phyloP scores from a whole-genome alignment of 495 filamentous ascomycete genomes.

The Sphaerosporella brunnea region DNA sequence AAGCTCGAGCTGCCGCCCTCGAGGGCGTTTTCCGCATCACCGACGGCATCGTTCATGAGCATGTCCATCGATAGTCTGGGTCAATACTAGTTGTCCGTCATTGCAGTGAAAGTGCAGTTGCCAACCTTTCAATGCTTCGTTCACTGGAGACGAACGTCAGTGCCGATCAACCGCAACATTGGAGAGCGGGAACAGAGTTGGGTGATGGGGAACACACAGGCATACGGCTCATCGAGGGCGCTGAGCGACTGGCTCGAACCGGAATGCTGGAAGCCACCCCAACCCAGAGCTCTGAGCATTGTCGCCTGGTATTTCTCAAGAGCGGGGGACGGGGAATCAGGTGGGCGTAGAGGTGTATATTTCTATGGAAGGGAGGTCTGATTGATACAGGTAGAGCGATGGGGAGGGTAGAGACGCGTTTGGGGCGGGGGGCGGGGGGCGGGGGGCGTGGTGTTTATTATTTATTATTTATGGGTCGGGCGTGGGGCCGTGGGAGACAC shows the following conservation, averaged over 20 bases:
- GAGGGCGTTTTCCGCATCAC: constrained; percentile 59
- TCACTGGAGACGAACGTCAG: constrained; percentile 32
- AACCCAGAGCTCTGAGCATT: constrained; percentile 2
- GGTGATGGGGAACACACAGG: constrained; percentile 38
- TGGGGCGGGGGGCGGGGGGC: no score
- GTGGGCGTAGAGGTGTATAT: background rate
- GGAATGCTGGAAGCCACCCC: constrained; percentile 9
- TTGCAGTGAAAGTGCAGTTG: background rate
- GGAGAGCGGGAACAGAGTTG: constrained; percentile 2
- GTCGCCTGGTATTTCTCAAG: no score
- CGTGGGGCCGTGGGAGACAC: no score
- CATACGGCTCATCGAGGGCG: constrained; percentile 39
- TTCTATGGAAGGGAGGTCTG: no score
- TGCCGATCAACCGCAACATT: constrained; percentile 5
- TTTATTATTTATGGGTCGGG: no score
- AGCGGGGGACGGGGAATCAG: no score
- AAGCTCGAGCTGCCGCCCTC: constrained; percentile 66
- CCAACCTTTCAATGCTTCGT: constrained; percentile 45
- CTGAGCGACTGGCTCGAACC: constrained; percentile 40
- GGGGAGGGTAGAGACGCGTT: no score
- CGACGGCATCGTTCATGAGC: constrained; percentile 91
- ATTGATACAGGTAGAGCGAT: no score
- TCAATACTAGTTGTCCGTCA: constrained; percentile 2
- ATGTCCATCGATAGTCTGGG: constrained; percentile 27
- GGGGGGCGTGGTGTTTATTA: no score